phyloP scores from a whole-genome alignment of 1,139 yeast species.

The Debaryomyces coudertii region DNA sequence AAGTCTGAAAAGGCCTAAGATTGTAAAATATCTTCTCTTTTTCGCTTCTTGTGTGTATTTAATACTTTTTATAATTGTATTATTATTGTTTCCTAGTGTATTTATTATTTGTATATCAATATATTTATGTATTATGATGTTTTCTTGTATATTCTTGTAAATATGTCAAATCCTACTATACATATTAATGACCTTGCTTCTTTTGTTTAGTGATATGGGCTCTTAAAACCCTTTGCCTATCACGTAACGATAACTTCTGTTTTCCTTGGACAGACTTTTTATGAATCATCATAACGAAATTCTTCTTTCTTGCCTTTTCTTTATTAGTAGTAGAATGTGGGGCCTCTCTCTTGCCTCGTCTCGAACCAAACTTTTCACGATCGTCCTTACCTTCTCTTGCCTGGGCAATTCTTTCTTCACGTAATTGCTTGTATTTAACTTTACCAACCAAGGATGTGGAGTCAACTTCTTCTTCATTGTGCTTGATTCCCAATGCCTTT shows the following conservation, averaged over 20 bases:
- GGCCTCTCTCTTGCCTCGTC: conserved; percentile 77
- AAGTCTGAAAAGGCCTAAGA: conserved; percentile 19
- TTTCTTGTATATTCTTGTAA: conserved; percentile 2
- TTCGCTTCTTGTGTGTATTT: conserved; percentile 11
- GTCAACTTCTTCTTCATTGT: conserved; percentile 81
- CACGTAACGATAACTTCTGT: conserved; percentile 84
- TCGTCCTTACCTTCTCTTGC: conserved; percentile 93
- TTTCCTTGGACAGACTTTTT: conserved; percentile 93
- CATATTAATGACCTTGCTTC: conserved; percentile 65
- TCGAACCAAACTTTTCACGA: conserved; percentile 86
- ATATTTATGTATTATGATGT: background rate
- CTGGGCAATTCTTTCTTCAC: conserved; percentile 87
- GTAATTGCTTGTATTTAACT: conserved; percentile 78
- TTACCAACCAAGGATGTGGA: conserved; percentile 80
- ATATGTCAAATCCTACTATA: conserved; percentile 1
- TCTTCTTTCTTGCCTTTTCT: conserved; percentile 98
- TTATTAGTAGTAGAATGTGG: conserved; percentile 90
- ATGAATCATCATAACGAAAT: conserved; percentile 97
- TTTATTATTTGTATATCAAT: conserved; percentile 7
- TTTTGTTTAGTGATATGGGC: conserved; percentile 90
- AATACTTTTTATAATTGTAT: conserved; percentile 13
- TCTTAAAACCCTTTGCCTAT: conserved; percentile 80
- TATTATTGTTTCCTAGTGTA: conserved; percentile 11
- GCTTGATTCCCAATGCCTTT: conserved; percentile 63
- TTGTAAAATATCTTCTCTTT: background rate